These are phyloP conservation scores for Austroboletus eburneus DNA, from an alignment of 768 basidiomycete genomes.

Conservation along the genomic window DNA sequence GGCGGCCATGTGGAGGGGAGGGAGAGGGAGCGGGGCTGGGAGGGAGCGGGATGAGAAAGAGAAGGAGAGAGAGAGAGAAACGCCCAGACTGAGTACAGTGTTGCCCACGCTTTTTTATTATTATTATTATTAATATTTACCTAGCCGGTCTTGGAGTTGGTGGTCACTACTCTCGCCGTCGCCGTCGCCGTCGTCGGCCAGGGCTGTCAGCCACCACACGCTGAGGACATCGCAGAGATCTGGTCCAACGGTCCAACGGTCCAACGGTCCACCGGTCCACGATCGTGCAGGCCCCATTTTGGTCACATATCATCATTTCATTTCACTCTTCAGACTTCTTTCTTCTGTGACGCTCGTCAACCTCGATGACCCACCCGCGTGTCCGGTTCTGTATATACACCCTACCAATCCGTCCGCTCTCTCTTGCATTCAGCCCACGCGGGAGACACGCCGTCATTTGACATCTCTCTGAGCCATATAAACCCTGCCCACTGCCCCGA, in stretches of 20 bases:
- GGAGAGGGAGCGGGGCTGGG: slow-evolving; percentile 8
- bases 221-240: too few relatives aligned
- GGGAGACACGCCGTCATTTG: too few relatives aligned
- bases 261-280: too few relatives aligned
- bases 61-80: background rate
- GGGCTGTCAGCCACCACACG: too few relatives aligned
- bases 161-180: too few relatives aligned
- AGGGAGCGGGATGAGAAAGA: slow-evolving; percentile 1
- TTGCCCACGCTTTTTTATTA: too few relatives aligned
- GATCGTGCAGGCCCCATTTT: slow-evolving; percentile 26
- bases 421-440: slow-evolving; percentile 5
- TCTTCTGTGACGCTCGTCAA: slow-evolving; percentile 28
- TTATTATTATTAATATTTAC: too few relatives aligned
- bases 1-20: slow-evolving; percentile 37
- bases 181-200: too few relatives aligned
- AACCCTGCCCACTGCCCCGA: too few relatives aligned
- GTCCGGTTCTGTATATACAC: slow-evolving; percentile 31
- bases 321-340: slow-evolving; percentile 24
- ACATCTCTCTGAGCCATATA: too few relatives aligned
- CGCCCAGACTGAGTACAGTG: background rate
- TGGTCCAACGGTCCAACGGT: too few relatives aligned
- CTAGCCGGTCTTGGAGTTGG: too few relatives aligned
- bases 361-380: slow-evolving; percentile 31
- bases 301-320: slow-evolving; percentile 31
- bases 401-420: slow-evolving; percentile 10